Evolutionary conservation across 768 basidiomycete species (phyloP).

Genomic region (Suillus americanus): DNA sequence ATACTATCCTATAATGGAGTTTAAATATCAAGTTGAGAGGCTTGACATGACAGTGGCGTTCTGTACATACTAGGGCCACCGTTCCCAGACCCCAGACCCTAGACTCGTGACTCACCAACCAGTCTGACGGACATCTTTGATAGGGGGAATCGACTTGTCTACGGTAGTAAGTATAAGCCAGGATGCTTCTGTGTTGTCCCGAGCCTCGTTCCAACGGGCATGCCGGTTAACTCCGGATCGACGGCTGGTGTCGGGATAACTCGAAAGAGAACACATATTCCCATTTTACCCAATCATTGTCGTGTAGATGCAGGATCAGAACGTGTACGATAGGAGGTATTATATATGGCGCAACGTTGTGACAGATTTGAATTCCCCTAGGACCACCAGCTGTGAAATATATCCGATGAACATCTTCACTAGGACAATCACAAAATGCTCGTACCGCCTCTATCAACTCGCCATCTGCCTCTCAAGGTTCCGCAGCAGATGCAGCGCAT

Average conservation of each 20-base stretch:
- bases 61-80: neutral
- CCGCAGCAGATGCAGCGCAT: slow-evolving; percentile 18
- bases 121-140: neutral
- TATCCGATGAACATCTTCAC: neutral
- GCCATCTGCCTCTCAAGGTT: slow-evolving; percentile 13
- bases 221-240: neutral
- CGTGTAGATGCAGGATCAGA: neutral
- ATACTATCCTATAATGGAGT: neutral
- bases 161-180: neutral
- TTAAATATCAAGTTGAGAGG: neutral
- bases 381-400: neutral
- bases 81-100: neutral
- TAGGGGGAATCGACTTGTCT: neutral
- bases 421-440: neutral
- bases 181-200: neutral
- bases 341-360: neutral
- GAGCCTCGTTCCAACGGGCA: neutral
- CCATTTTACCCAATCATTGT: neutral
- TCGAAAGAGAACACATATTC: neutral
- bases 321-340: neutral
- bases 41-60: neutral
- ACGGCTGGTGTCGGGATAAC: neutral
- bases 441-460: neutral
- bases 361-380: neutral
- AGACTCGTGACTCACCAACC: neutral